Conservation (phyloP, 352 stramenopile genomes). For the Discostella stelligera region DNA sequence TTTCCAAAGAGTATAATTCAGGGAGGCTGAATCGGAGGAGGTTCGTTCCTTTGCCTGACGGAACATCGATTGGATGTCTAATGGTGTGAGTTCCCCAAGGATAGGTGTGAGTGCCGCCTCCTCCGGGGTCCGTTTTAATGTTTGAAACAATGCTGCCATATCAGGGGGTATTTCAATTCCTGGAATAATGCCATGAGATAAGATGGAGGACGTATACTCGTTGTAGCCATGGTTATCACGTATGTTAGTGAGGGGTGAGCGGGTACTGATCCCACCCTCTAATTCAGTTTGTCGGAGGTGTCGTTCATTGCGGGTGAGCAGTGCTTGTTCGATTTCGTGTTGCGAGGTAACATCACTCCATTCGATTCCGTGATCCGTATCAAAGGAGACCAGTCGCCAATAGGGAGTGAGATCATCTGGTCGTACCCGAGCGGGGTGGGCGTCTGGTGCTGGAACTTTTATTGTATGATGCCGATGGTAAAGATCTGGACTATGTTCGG, state of each 20-base stretch:
- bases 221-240: neutral
- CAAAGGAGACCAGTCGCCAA: neutral
- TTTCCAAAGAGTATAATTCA: constrained; percentile 22
- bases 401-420: no score
- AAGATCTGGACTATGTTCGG: neutral
- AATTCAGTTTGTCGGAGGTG: constrained; percentile 31
- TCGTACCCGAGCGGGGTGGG: neutral
- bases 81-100: constrained; percentile 5
- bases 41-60: constrained; percentile 12
- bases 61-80: neutral
- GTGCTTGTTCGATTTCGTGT: constrained; percentile 10
- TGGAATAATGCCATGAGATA: constrained; percentile 1
- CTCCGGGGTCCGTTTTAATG: neutral
- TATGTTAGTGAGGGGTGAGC: neutral
- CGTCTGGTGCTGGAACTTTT: constrained; percentile 25
- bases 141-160: constrained; percentile 8
- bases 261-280: neutral
- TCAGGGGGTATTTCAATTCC: neutral
- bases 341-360: constrained; percentile 14
- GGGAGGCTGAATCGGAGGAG: neutral
- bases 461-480: constrained; percentile 26
- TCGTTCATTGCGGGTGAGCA: constrained; percentile 17
- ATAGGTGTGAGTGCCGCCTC: constrained; percentile 4
- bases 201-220: no score
- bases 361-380: neutral